Percentiles rank a stretch among this genome's conserved stretches.
Evolutionary conservation across 176 grass and related monocot genomes (phyloP).

Genomic region (Echinochloa phyllopogon): DNA sequence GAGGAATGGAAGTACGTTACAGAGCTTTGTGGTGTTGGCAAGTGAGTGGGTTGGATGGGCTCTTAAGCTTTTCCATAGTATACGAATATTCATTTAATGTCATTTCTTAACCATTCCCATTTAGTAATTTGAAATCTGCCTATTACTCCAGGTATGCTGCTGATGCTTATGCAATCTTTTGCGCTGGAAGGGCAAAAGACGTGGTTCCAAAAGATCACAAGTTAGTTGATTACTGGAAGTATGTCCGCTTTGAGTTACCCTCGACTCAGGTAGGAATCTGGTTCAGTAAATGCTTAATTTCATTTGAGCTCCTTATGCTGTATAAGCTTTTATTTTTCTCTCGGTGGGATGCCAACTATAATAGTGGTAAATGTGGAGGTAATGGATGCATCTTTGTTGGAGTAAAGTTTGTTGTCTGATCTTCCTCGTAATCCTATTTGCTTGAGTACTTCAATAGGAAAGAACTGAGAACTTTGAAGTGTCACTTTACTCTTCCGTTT

Average conservation of each 20-base stretch:
- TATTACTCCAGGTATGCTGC: slow-evolving; percentile 66
- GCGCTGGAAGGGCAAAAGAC: slow-evolving; percentile 59
- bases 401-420: not conserved
- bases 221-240: slow-evolving; percentile 75
- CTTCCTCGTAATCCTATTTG: not conserved
- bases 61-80: slow-evolving; percentile 4
- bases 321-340: not conserved
- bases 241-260: slow-evolving; percentile 53
- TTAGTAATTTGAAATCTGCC: not conserved
- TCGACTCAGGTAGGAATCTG: slow-evolving; percentile 31
- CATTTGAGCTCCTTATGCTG: slow-evolving; percentile 21
- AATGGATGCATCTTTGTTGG: not conserved
- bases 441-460: not conserved
- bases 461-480: not conserved
- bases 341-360: not conserved
- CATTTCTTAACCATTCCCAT: not conserved
- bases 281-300: not conserved
- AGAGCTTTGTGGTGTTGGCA: slow-evolving; percentile 72
- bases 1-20: slow-evolving; percentile 69
- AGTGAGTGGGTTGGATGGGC: slow-evolving; percentile 42
- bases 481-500: no score
- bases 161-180: slow-evolving; percentile 90
- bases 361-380: not conserved
- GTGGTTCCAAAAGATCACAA: slow-evolving; percentile 73
- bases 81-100: not conserved